phyloP scores from a whole-genome alignment of 768 basidiomycete species.

The Phaffia australis region DNA sequence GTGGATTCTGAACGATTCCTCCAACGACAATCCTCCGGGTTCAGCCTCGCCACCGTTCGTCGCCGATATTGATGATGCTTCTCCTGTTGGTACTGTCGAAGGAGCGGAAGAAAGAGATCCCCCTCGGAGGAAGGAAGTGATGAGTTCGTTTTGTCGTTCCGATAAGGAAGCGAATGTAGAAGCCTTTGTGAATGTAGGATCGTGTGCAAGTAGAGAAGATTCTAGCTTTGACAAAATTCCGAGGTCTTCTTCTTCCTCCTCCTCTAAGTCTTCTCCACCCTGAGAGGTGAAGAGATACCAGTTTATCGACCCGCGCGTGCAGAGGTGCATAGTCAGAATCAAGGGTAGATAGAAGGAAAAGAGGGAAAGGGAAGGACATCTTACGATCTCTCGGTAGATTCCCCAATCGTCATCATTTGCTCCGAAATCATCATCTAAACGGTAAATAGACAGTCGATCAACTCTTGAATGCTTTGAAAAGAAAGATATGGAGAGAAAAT shows the following conservation, averaged over 20 bases:
- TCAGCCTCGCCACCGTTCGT: slow-evolving; percentile 41
- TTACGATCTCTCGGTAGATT: slow-evolving; percentile 90
- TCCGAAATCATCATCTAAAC: slow-evolving; percentile 79
- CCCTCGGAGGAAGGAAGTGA: slow-evolving; percentile 60
- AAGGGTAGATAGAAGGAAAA: background rate
- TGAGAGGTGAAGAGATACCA: slow-evolving; percentile 20
- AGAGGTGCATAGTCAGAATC: background rate
- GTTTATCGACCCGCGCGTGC: background rate
- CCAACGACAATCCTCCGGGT: slow-evolving; percentile 28
- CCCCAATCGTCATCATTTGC: slow-evolving; percentile 94
- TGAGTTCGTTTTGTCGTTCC: slow-evolving; percentile 67
- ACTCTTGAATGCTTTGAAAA: background rate
- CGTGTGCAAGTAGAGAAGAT: slow-evolving; percentile 64
- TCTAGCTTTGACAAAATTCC: slow-evolving; percentile 63
- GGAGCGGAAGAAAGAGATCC: background rate
- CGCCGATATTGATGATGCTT: no score
- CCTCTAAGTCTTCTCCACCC: slow-evolving; percentile 49
- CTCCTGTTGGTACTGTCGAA: no score
- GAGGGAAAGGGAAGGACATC: slow-evolving; percentile 28
- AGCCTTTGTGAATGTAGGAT: slow-evolving; percentile 69
- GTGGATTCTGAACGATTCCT: slow-evolving; percentile 55
- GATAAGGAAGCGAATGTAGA: slow-evolving; percentile 71
- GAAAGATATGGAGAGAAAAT: background rate
- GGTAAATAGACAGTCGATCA: background rate
- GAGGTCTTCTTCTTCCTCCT: slow-evolving; percentile 82